Evolutionary conservation across 495 filamentous ascomycete genomes (phyloP).

Genomic region (Glonium stellatum): DNA sequence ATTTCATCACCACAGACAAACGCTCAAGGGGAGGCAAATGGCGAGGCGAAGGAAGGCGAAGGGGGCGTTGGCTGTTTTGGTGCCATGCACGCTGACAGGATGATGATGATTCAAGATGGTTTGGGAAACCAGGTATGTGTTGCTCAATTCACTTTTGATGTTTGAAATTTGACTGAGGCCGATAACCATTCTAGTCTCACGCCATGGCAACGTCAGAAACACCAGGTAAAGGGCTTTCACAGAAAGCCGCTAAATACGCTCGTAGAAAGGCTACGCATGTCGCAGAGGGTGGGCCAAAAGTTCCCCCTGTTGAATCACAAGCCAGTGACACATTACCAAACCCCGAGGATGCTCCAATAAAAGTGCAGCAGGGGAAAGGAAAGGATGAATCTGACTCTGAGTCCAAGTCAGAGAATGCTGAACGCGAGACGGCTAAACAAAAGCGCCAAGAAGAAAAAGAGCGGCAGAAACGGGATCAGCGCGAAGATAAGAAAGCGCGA

Average conservation of each 20-base stretch:
- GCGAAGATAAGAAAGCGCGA: constrained; percentile 4
- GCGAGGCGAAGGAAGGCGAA: neutral
- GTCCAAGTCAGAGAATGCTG: constrained; percentile 1
- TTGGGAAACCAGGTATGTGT: neutral
- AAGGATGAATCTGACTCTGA: neutral
- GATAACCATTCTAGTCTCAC: neutral
- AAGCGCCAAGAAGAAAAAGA: constrained; percentile 1
- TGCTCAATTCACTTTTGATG: too few relatives aligned
- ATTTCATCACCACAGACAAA: neutral
- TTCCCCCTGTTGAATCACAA: constrained; percentile 7
- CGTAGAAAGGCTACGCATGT: constrained; percentile 13
- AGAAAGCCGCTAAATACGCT: neutral
- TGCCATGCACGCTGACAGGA: constrained; percentile 1
- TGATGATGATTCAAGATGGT: constrained; percentile 1
- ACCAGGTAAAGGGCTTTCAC: neutral
- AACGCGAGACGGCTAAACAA: constrained; percentile 10
- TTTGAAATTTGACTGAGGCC: too few relatives aligned
- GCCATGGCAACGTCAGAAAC: neutral
- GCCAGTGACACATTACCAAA: constrained; percentile 12
- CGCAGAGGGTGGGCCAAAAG: constrained; percentile 10
- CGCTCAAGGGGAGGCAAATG: neutral
- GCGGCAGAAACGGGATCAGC: constrained; percentile 1
- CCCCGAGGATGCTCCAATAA: neutral
- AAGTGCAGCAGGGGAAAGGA: constrained; percentile 6
- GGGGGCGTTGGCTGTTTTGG: neutral